These are phyloP conservation scores for Odonthalia washingtoniensis DNA, from an alignment of 31 red algal species.

Conservation along the genomic window DNA sequence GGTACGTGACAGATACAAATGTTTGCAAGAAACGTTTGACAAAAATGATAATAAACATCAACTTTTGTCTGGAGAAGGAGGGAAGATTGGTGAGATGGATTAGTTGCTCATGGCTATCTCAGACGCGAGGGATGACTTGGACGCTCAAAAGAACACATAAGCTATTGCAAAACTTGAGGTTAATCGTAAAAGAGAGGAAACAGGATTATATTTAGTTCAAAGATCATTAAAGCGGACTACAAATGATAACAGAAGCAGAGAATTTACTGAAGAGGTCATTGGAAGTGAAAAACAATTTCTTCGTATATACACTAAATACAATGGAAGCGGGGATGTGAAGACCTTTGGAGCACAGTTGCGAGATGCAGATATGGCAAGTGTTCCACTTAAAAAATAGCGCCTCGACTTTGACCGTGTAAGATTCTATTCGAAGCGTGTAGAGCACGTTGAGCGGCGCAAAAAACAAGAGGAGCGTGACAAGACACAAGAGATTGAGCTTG, in stretches of 20 bases:
- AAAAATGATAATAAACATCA: neutral
- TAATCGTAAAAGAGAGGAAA: conserved; percentile 5
- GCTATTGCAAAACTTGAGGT: neutral
- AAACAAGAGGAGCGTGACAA: neutral
- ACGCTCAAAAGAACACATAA: neutral
- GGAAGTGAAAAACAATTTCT: no score
- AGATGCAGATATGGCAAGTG: no score
- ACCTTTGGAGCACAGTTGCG: no score
- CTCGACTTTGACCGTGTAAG: conserved; percentile 12
- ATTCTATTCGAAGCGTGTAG: neutral
- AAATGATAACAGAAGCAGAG: neutral
- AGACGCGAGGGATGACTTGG: neutral
- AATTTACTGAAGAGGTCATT: neutral
- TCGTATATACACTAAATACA: no score
- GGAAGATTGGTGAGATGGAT: conserved; percentile 34
- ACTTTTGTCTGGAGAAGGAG: conserved; percentile 4
- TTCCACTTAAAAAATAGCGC: no score
- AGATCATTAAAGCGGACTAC: neutral
- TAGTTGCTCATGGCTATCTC: conserved; percentile 32
- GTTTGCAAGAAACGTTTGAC: no score
- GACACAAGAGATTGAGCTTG: neutral
- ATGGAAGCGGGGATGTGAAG: no score
- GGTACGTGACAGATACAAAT: no score
- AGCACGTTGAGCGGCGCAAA: neutral
- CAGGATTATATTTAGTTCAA: conserved; percentile 13